Evolutionary conservation across 192 early-diverging fungal genomes (phyloP).

Genomic region (Rhizophagus clarus): DNA sequence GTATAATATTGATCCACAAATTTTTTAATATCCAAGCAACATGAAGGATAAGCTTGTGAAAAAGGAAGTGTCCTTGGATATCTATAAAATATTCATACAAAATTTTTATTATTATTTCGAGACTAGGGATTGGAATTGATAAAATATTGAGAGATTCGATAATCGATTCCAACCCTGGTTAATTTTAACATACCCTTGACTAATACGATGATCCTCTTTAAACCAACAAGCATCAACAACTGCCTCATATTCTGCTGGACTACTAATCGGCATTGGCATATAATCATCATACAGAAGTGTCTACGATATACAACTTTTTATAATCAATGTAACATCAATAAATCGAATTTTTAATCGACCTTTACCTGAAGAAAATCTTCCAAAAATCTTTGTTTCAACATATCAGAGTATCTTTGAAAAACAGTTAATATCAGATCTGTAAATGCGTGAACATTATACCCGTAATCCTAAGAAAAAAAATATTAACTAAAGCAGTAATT

Average conservation of each 20-base stretch:
- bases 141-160: too few relatives aligned
- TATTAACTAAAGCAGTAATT: neutral
- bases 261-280: slow-evolving; percentile 71
- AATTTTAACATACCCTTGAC: slow-evolving; percentile 7
- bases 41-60: slow-evolving; percentile 76
- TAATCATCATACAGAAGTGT: slow-evolving; percentile 83
- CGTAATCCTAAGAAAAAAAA: slow-evolving; percentile 59
- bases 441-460: slow-evolving; percentile 69
- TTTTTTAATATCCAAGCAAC: slow-evolving; percentile 67
- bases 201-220: slow-evolving; percentile 52
- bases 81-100: slow-evolving; percentile 36
- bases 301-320: slow-evolving; percentile 40
- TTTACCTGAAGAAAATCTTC: slow-evolving; percentile 69
- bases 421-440: slow-evolving; percentile 73
- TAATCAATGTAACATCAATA: neutral
- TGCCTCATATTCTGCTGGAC: slow-evolving; percentile 62
- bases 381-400: slow-evolving; percentile 70
- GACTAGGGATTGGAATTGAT: too few relatives aligned
- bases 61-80: slow-evolving; percentile 80
- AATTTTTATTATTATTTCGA: too few relatives aligned
- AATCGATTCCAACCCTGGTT: too few relatives aligned
- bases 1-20: slow-evolving; percentile 82
- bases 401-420: slow-evolving; percentile 78
- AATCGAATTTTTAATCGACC: too few relatives aligned
- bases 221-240: slow-evolving; percentile 67